These are phyloP conservation scores for Starmerella bacillaris DNA, from an alignment of 805 yeast species.

Conservation along the genomic window DNA sequence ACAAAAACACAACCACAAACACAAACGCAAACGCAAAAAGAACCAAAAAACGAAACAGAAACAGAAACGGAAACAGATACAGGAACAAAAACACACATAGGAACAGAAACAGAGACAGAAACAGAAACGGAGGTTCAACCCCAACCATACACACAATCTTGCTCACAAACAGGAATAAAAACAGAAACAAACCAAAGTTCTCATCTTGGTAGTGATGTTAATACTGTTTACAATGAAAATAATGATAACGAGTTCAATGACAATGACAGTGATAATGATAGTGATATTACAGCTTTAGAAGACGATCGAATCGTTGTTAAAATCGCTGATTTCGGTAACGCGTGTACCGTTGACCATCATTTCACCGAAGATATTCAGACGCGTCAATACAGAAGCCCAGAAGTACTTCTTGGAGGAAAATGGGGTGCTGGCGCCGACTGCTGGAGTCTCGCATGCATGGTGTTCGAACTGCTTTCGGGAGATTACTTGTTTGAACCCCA, in stretches of 20 bases:
- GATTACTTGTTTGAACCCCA: conserved; percentile 88
- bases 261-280: not conserved
- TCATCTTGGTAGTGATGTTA: too few species aligned
- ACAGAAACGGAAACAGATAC: too few species aligned
- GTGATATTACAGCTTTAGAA: conserved; percentile 14
- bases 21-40: too few species aligned
- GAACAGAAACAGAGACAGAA: too few species aligned
- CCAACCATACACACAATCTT: too few species aligned
- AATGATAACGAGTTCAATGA: not conserved
- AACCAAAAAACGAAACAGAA: not conserved
- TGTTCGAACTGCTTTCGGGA: conserved; percentile 83
- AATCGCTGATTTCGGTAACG: conserved; percentile 87
- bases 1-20: too few species aligned
- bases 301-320: conserved; percentile 49
- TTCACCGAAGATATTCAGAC: conserved; percentile 83
- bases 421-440: conserved; percentile 96
- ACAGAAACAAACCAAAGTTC: too few species aligned
- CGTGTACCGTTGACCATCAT: conserved; percentile 65
- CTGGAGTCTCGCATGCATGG: conserved; percentile 88
- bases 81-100: too few species aligned
- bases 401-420: conserved; percentile 52
- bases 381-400: conserved; percentile 85
- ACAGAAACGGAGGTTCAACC: not conserved
- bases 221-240: not conserved
- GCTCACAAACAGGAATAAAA: too few species aligned